Base-by-base conservation (phyloP, 257 asterid genomes). In the Nicotiana otophora region DNA sequence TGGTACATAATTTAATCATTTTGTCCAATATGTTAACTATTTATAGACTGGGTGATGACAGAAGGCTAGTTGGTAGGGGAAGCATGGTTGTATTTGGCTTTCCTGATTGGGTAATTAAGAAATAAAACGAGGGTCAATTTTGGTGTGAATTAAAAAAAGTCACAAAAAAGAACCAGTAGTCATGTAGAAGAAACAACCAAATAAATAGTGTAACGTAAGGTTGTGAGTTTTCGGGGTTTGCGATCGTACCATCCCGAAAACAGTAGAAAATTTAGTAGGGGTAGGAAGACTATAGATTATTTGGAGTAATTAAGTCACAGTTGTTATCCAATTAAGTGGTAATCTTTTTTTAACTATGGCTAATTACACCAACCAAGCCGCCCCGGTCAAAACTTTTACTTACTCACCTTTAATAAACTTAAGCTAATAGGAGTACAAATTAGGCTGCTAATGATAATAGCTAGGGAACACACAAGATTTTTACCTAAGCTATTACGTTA, bases 241-340 rank as follows among this genome's bases (percentile, higher is more conserved):
- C 61, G 87, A 78, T 70, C 87, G 78, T 85, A 86, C 86, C 82
- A 76, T 89, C 89, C 86, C 82, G 87, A 70, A 85, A 65, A 78
- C 55, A 85, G 3, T 84, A 86, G 81, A 84, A 80, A 36, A 80
- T 86, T 85, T 34, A 17, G 55, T 82, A 48, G 36, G 79, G 62
- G 79, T 48, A 46, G 23, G 39, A n/a, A 4, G 39, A 19, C 1
- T 14, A 23, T 80, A 88, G 84, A 86, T 42, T 85, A 42, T 9
- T 86, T 79, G 88, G 84, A 84, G 61, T 65, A 69, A 81, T 15
- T 58, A 65, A 79, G 70, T 83, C 64, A 64, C 79, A 69, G 80
- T 86, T 88, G 89, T 81, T 83, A 86, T 87, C 88, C 90, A 86
- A 84, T 85, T 84, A 74, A 89, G 84, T 86, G 88, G 87, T 76